Percentiles rank a stretch among this genome's conserved stretches.
phyloP scores from a whole-genome alignment of 148 eudicot species.

The Persicaria tinctoria region DNA sequence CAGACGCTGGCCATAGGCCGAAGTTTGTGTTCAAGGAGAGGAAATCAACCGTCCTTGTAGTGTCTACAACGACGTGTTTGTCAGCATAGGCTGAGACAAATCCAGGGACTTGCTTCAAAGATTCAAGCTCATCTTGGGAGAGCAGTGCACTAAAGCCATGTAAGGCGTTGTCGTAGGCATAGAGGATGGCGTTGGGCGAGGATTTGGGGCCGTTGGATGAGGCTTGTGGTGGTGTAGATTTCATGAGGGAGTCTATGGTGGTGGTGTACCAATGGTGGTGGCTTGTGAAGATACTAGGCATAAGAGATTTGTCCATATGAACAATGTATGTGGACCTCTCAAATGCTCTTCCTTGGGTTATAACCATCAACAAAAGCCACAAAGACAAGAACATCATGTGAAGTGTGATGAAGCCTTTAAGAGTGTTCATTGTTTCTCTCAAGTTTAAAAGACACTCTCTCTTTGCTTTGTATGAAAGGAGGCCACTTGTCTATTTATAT shows the following conservation, averaged over 20 bases:
- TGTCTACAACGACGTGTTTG: slow-evolving; percentile 31
- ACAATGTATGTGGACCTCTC: slow-evolving; percentile 50
- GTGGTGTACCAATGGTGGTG: slow-evolving; percentile 66
- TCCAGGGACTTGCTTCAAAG: slow-evolving; percentile 25
- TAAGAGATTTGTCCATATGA: slow-evolving; percentile 65
- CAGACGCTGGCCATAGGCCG: slow-evolving; percentile 57
- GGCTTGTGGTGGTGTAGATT: slow-evolving; percentile 20
- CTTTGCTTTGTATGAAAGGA: slow-evolving; percentile 7
- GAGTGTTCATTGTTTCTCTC: not conserved
- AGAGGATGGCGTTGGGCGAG: slow-evolving; percentile 30
- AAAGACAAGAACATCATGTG: not conserved
- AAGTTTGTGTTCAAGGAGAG: slow-evolving; percentile 31
- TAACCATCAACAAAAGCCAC: not conserved
- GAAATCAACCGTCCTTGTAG: slow-evolving; percentile 50
- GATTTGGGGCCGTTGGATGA: slow-evolving; percentile 4
- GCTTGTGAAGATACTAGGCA: slow-evolving; percentile 56
- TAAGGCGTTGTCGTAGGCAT: slow-evolving; percentile 45
- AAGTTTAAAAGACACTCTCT: not conserved
- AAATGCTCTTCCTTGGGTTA: not conserved
- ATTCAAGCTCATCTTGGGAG: slow-evolving; percentile 31
- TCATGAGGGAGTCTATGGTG: slow-evolving; percentile 37
- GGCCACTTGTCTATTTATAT: not conserved
- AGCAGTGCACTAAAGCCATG: slow-evolving; percentile 63
- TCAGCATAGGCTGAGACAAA: slow-evolving; percentile 38
- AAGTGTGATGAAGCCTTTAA: not conserved